phyloP scores from a whole-genome alignment of 2,329 filamentous ascomycete genomes.

The Exophiala sideris region DNA sequence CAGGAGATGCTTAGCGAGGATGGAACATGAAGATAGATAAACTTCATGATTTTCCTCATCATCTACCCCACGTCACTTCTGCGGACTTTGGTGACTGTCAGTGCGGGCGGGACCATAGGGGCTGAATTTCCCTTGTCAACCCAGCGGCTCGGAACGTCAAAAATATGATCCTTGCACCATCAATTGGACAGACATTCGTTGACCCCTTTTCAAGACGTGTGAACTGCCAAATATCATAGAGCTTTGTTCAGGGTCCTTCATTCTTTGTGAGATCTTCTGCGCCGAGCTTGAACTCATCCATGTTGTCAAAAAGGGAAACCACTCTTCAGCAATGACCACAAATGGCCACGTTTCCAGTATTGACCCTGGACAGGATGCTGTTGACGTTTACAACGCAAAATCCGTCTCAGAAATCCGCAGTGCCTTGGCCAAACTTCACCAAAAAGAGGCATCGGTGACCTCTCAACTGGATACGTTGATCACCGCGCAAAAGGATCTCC shows the following conservation, averaged over 20 bases:
- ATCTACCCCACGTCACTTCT: background rate
- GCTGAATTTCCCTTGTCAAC: no score
- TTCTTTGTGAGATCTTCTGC: no score
- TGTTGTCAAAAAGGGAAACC: no score
- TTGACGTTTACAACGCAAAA: slow-evolving; percentile 64
- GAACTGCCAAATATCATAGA: no score
- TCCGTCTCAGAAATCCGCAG: slow-evolving; percentile 76
- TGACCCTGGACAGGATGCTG: slow-evolving; percentile 12
- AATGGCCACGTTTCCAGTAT: slow-evolving; percentile 15
- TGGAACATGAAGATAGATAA: background rate
- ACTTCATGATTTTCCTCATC: background rate
- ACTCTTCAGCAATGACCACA: slow-evolving; percentile 9
- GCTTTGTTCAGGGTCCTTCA: no score
- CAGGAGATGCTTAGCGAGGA: background rate
- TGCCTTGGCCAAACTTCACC: slow-evolving; percentile 70
- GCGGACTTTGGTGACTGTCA: no score
- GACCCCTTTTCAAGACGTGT: no score
- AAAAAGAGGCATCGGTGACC: slow-evolving; percentile 71
- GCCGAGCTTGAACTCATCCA: no score
- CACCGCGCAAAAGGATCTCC: slow-evolving; percentile 79
- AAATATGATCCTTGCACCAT: background rate
- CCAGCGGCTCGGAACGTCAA: background rate
- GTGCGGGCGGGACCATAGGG: no score
- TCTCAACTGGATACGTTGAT: slow-evolving; percentile 72
- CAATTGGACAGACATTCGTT: no score